phyloP scores from a whole-genome alignment of 805 yeast species.

The Schizosaccharomyces osmophilus region DNA sequence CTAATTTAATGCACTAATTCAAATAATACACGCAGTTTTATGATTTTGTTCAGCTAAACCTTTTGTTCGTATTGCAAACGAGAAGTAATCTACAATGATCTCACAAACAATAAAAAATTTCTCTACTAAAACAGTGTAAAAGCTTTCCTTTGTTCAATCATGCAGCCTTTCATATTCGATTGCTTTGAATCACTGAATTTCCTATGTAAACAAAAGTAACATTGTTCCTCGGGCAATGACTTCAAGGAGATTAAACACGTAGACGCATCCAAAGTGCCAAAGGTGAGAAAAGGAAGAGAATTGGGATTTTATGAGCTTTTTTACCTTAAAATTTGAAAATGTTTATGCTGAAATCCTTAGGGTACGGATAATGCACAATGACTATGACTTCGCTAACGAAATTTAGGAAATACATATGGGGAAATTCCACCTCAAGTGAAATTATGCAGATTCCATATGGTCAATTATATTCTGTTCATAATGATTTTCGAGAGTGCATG shows the following conservation, averaged over 20 bases:
- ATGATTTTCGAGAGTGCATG: slow-evolving; percentile 49
- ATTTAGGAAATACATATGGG: slow-evolving; percentile 2
- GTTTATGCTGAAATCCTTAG: slow-evolving; percentile 1
- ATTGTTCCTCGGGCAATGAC: not conserved
- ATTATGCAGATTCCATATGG: slow-evolving; percentile 58
- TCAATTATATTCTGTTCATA: slow-evolving; percentile 48
- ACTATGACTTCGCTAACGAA: not conserved
- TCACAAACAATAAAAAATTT: no score
- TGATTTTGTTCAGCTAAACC: no score
- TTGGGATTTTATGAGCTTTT: not conserved
- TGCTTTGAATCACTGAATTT: no score
- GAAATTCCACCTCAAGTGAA: slow-evolving; percentile 16
- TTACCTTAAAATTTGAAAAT: not conserved
- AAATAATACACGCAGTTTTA: no score
- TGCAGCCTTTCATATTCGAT: not conserved
- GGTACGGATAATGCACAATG: not conserved
- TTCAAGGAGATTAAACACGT: not conserved
- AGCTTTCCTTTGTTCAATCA: not conserved
- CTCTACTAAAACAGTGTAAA: no score
- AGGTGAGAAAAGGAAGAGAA: not conserved
- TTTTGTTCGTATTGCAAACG: no score
- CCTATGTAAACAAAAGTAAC: not conserved
- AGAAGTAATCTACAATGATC: no score
- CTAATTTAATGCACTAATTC: no score
- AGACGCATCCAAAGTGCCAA: not conserved